These are phyloP conservation scores for Penicillium oxalicum DNA, from an alignment of 2,329 filamentous ascomycete genomes.

Conservation along the genomic window DNA sequence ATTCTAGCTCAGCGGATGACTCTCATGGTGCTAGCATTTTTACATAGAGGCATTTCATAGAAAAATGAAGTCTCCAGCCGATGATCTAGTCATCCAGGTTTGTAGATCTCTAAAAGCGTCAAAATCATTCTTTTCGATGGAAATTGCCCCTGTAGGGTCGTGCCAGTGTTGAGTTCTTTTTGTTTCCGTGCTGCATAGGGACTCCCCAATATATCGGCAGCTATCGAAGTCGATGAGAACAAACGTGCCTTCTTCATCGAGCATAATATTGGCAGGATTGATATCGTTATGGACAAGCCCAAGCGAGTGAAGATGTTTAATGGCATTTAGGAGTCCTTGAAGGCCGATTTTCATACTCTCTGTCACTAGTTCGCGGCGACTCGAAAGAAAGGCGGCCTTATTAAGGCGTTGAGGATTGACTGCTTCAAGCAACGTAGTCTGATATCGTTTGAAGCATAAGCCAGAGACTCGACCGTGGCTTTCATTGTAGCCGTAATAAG, in stretches of 20 bases:
- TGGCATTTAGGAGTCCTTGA: slow-evolving; percentile 18
- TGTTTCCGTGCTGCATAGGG: slow-evolving; percentile 9
- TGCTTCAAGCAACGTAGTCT: slow-evolving; percentile 15
- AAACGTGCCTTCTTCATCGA: slow-evolving; percentile 18
- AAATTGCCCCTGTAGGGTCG: slow-evolving; percentile 10
- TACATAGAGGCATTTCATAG: background rate
- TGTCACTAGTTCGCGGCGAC: slow-evolving; percentile 12
- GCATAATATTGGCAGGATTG: slow-evolving; percentile 28
- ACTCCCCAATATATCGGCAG: slow-evolving; percentile 19
- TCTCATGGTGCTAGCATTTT: background rate
- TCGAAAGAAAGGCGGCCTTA: slow-evolving; percentile 18
- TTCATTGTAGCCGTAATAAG: slow-evolving; percentile 18
- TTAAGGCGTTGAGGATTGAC: slow-evolving; percentile 16
- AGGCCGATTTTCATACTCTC: slow-evolving; percentile 12
- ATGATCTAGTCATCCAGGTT: background rate
- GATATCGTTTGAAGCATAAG: slow-evolving; percentile 24
- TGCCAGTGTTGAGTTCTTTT: slow-evolving; percentile 20
- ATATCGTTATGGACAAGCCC: slow-evolving; percentile 28
- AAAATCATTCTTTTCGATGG: slow-evolving; percentile 15
- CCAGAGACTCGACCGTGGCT: slow-evolving; percentile 17
- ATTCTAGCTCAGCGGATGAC: slow-evolving; percentile 1
- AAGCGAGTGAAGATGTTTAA: slow-evolving; percentile 27
- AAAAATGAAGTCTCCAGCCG: background rate
- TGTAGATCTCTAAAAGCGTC: slow-evolving; percentile 2
- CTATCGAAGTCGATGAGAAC: slow-evolving; percentile 29